A percentile compares a stretch with the other conserved stretches of the same genome.
Evolutionary conservation across 306 rosid species (phyloP).

Genomic region (Vigna radiata): DNA sequence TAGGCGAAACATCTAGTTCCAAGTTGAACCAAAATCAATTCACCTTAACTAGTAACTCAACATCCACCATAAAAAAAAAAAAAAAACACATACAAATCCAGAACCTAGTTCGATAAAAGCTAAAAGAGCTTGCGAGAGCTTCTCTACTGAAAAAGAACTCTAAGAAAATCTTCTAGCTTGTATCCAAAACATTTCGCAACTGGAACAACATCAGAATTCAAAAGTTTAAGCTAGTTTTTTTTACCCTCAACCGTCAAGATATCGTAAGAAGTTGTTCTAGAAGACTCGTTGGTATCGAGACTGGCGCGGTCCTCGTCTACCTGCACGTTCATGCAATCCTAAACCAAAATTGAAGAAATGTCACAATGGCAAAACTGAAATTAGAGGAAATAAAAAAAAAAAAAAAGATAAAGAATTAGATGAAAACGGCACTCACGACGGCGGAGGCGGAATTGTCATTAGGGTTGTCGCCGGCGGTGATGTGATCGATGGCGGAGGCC

Average conservation of each 20-base stretch:
- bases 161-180: background rate
- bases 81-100: background rate
- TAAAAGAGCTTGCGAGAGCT: background rate
- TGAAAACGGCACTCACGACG: slow-evolving; percentile 54
- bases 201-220: background rate
- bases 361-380: background rate
- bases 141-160: background rate
- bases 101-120: background rate
- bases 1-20: slow-evolving; percentile 76
- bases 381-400: too few species aligned
- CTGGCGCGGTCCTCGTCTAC: slow-evolving; percentile 86
- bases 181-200: background rate
- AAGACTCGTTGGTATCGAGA: slow-evolving; percentile 70
- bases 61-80: slow-evolving; percentile 4
- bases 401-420: background rate
- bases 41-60: slow-evolving; percentile 16
- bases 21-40: slow-evolving; percentile 47
- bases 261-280: slow-evolving; percentile 62
- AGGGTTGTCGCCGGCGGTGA: slow-evolving; percentile 52
- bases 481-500: slow-evolving; percentile 61
- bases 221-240: background rate
- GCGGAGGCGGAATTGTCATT: slow-evolving; percentile 59
- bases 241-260: slow-evolving; percentile 72
- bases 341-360: background rate
- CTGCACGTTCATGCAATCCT: slow-evolving; percentile 84